Base-by-base conservation (phyloP, 2,329 filamentous ascomycete species). In the Spiromastix sp. region DNA sequence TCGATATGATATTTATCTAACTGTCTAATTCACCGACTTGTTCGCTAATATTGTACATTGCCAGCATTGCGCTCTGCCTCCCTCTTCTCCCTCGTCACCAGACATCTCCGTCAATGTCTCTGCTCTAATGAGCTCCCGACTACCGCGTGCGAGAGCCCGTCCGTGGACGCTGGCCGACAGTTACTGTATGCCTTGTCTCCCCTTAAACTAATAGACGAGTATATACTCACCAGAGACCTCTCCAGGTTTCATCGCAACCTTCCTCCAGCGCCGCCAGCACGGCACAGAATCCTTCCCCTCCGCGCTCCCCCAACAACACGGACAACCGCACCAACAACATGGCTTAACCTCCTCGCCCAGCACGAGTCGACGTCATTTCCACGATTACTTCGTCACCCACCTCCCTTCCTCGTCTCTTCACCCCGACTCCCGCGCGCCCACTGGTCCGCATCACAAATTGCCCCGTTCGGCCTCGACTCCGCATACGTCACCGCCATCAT, bases 361-460 rank as follows among this genome's bases (percentile, higher is more conserved):
- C 21, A n/a, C 30, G 11, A 29, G 26, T 10, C 64, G 61, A 34
- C 71, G 74, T 31, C 58, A 61, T 43, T 96, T 96, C 59, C 86
- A 95, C 65, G 86, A 93, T 49, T 96, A 98, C 67, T 98, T 98
- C 59, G 85, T 96, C 40, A 94, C 91, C 6, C 85, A 95, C 57
- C 73, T 98, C 2, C 89, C 91, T 4, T 93, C 86, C 12, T 93
- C 86, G 10, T 95, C 87, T 3, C 71, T 94, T 29, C 84, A 95
- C 49, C 89, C 91, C 5, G 89, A 96, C 59, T 82, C 83, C 22
- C 71, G 77, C 37, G 64, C 68, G 15, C 62, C 70, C 12, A 54
- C 64, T 18, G 79, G 77, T 3, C 77, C 77, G 19, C 81, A 85
- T 47, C 86, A 94, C 58, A 87, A 91, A 57, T 74, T 95, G 4